These are phyloP conservation scores for Penicillium paradoxum DNA, from an alignment of 495 filamentous ascomycete genomes.

Conservation along the genomic window DNA sequence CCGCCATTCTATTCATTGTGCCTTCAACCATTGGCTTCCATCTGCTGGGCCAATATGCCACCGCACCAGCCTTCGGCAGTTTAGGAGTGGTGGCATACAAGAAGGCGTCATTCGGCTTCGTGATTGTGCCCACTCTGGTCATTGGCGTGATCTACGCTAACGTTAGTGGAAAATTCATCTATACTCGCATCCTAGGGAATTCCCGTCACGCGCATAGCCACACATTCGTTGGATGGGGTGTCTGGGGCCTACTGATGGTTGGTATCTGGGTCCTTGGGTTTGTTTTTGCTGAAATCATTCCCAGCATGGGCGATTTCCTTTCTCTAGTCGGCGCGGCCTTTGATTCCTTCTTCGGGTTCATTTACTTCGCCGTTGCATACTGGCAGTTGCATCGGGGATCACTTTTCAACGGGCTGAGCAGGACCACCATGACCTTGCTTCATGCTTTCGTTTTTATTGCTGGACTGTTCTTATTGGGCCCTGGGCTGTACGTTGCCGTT, in stretches of 20 bases:
- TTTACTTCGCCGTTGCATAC: slow-evolving; percentile 47
- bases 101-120: slow-evolving; percentile 43
- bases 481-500: slow-evolving; percentile 48
- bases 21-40: slow-evolving; percentile 49
- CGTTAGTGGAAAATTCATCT: slow-evolving; percentile 48
- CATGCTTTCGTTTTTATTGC: slow-evolving; percentile 37
- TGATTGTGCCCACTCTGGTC: slow-evolving; percentile 45
- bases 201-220: slow-evolving; percentile 46
- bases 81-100: slow-evolving; percentile 43
- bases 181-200: slow-evolving; percentile 42
- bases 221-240: slow-evolving; percentile 45
- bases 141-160: slow-evolving; percentile 50
- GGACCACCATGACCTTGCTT: slow-evolving; percentile 36
- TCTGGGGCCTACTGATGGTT: slow-evolving; percentile 43
- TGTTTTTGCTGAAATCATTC: slow-evolving; percentile 48
- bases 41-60: slow-evolving; percentile 47
- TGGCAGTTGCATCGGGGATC: slow-evolving; percentile 41
- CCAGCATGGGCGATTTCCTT: slow-evolving; percentile 47
- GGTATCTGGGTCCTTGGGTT: slow-evolving; percentile 44
- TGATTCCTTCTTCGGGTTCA: slow-evolving; percentile 36
- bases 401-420: slow-evolving; percentile 22
- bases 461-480: slow-evolving; percentile 47
- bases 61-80: slow-evolving; percentile 48
- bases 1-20: slow-evolving; percentile 49
- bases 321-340: slow-evolving; percentile 47